Evolutionary conservation across 139 green algal species (phyloP).

Genomic region (Desmodesmus armatus): DNA sequence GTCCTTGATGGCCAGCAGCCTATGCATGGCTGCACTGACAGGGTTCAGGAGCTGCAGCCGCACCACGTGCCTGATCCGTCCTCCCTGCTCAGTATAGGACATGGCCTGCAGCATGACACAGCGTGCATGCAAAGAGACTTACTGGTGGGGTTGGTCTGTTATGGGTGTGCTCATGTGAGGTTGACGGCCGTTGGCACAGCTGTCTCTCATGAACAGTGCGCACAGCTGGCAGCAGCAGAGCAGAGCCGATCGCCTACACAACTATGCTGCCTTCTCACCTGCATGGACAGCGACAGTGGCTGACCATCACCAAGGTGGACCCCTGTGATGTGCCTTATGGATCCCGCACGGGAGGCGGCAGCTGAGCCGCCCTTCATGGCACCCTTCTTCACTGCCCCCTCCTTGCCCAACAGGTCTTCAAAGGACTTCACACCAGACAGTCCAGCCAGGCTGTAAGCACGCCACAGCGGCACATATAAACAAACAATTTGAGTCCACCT

Average conservation of each 20-base stretch:
- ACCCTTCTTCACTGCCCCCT: background rate
- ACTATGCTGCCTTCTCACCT: background rate
- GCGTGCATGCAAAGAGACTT: background rate
- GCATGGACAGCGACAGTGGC: background rate
- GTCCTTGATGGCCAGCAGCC: background rate
- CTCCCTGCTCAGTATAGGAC: background rate
- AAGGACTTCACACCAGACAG: background rate
- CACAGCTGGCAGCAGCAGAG: background rate
- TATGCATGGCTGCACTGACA: background rate
- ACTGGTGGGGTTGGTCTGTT: background rate
- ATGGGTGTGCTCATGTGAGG: background rate
- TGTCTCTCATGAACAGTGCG: background rate
- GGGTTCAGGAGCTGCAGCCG: background rate
- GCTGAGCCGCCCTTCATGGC: background rate
- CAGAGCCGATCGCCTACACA: too few species aligned
- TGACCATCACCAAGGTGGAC: conserved; percentile 1
- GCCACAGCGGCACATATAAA: too few species aligned
- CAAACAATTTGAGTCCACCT: too few species aligned
- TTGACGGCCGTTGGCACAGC: too few species aligned
- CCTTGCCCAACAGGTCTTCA: conserved; percentile 17
- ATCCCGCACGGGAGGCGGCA: background rate
- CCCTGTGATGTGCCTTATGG: background rate
- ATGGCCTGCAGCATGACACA: conserved; percentile 14
- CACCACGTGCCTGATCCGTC: background rate
- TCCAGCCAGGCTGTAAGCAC: background rate